Conservation (phyloP, 805 yeast species). For the Saccharomycopsis amapae region DNA sequence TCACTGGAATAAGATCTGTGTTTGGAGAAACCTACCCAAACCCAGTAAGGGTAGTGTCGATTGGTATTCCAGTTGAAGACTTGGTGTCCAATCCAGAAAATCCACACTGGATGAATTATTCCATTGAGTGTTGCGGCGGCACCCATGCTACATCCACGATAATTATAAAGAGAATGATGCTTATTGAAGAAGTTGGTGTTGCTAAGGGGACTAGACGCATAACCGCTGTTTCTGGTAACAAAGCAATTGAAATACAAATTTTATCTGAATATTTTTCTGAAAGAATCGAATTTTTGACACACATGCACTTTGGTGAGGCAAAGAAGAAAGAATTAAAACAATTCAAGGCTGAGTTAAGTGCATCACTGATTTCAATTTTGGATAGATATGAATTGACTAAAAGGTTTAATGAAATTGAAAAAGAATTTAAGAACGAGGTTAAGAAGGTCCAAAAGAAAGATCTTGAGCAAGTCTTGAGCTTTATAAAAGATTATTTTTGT, state of each 20-base stretch:
- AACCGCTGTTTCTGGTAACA: constrained; percentile 91
- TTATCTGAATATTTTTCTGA: constrained; percentile 65
- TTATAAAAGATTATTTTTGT: constrained; percentile 61
- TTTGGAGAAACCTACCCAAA: constrained; percentile 99
- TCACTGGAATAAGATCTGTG: constrained; percentile 89
- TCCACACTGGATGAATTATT: constrained; percentile 66
- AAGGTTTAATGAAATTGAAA: constrained; percentile 72
- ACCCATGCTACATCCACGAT: constrained; percentile 91
- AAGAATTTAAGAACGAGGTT: constrained; percentile 77
- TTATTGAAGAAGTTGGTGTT: constrained; percentile 92
- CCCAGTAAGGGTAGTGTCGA: constrained; percentile 95
- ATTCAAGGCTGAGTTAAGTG: constrained; percentile 75
- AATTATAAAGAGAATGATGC: constrained; percentile 84
- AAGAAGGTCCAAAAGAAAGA: constrained; percentile 87
- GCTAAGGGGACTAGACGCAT: constrained; percentile 98
- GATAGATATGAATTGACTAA: constrained; percentile 70
- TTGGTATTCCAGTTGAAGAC: constrained; percentile 85
- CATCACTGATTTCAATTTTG: constrained; percentile 72
- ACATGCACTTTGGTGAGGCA: constrained; percentile 60
- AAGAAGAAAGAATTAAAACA: constrained; percentile 82
- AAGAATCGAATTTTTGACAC: constrained; percentile 51
- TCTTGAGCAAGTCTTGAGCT: constrained; percentile 69
- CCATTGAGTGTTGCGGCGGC: constrained; percentile 98
- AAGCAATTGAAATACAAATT: constrained; percentile 85
- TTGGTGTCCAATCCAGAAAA: constrained; percentile 64